These are phyloP conservation scores for Fusarium mundagurra DNA, from an alignment of 2,329 filamentous ascomycete genomes.

Conservation along the genomic window DNA sequence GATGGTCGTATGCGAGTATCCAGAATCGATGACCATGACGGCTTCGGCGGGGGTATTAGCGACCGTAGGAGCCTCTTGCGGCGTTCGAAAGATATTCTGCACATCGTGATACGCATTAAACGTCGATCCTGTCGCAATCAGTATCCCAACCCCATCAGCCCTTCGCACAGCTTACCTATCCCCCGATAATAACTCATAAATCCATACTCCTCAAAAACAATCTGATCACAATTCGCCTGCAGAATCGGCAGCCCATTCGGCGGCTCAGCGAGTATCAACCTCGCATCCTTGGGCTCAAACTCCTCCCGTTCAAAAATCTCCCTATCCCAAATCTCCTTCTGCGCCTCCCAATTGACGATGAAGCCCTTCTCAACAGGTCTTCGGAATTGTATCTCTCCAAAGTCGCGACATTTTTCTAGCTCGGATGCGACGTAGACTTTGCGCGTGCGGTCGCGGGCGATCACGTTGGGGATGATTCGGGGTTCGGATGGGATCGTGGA, in stretches of 20 bases:
- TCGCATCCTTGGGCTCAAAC: constrained; percentile 78
- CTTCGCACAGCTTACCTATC: constrained; percentile 61
- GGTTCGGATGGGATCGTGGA: constrained; percentile 64
- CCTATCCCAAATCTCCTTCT: constrained; percentile 95
- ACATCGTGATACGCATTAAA: constrained; percentile 87
- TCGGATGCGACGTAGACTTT: constrained; percentile 84
- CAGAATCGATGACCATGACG: constrained; percentile 88
- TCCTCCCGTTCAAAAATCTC: constrained; percentile 80
- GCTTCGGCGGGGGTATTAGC: constrained; percentile 73
- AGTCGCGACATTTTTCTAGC: constrained; percentile 82
- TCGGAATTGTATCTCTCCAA: constrained; percentile 87
- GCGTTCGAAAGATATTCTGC: constrained; percentile 73
- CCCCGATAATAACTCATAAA: constrained; percentile 87
- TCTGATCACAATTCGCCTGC: constrained; percentile 92
- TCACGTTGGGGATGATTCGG: constrained; percentile 83
- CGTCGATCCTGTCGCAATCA: constrained; percentile 64
- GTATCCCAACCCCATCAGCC: neutral
- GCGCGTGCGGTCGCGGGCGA: constrained; percentile 83
- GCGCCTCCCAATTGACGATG: constrained; percentile 94
- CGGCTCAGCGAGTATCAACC: constrained; percentile 85
- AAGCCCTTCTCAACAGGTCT: constrained; percentile 94
- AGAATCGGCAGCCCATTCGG: constrained; percentile 83
- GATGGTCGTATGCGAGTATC: constrained; percentile 92
- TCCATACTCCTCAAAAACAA: constrained; percentile 96
- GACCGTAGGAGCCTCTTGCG: constrained; percentile 55